Percentiles rank a stretch among this genome's conserved stretches.
Conservation (phyloP, 768 basidiomycete genomes). For the Gloeophyllum trabeum region DNA sequence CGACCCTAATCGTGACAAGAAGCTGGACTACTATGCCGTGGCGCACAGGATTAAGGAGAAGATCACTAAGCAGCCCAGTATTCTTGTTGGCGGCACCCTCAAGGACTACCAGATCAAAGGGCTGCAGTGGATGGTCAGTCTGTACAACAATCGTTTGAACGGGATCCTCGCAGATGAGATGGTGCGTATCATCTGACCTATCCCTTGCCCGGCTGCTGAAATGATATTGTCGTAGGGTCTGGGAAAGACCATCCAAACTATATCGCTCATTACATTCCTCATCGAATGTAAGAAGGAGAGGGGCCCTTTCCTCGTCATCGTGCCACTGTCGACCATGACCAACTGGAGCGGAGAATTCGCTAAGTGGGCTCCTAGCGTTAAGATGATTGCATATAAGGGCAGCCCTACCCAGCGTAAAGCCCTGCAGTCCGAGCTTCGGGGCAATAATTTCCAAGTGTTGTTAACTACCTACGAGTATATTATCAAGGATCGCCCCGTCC, state of each 20-base stretch:
- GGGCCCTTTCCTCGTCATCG: slow-evolving; percentile 94
- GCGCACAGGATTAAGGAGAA: slow-evolving; percentile 90
- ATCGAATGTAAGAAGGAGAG: slow-evolving; percentile 84
- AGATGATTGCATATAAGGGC: slow-evolving; percentile 81
- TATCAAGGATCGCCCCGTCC: slow-evolving; percentile 87
- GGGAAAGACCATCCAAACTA: slow-evolving; percentile 91
- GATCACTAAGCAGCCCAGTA: slow-evolving; percentile 55
- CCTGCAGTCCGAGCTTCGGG: slow-evolving; percentile 66
- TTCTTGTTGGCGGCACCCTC: slow-evolving; percentile 79
- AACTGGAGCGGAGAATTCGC: slow-evolving; percentile 96
- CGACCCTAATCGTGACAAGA: slow-evolving; percentile 39
- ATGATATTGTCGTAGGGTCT: slow-evolving; percentile 50
- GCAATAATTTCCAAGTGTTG: slow-evolving; percentile 82
- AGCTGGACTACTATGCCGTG: slow-evolving; percentile 93
- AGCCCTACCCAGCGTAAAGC: slow-evolving; percentile 75
- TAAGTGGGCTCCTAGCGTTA: slow-evolving; percentile 89
- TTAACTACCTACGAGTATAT: slow-evolving; percentile 96
- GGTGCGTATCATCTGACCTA: slow-evolving; percentile 29
- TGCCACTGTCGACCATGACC: slow-evolving; percentile 92
- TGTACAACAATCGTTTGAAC: slow-evolving; percentile 93
- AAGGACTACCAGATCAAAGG: slow-evolving; percentile 96
- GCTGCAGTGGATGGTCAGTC: slow-evolving; percentile 95
- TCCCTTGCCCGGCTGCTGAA: slow-evolving; percentile 1
- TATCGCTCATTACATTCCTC: slow-evolving; percentile 90
- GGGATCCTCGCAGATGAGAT: slow-evolving; percentile 94